Conservation (phyloP, 1,284 basidiomycete genomes). For the Fistulinella cinereoalba region DNA sequence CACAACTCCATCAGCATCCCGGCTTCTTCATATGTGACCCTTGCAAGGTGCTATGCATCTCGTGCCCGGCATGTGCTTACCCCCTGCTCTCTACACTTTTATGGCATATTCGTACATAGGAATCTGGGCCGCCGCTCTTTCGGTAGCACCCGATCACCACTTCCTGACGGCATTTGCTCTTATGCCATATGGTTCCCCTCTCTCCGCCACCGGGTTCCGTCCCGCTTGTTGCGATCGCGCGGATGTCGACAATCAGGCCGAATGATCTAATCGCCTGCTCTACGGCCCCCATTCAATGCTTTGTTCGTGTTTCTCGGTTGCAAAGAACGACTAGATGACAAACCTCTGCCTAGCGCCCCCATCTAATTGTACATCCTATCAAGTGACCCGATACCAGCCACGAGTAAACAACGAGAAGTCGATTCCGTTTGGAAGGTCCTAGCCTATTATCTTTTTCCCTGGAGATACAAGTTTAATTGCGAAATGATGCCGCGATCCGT, state of each 20-base stretch:
- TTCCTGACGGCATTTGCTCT: conserved; percentile 32
- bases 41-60: conserved; percentile 19
- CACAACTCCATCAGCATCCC: conserved; percentile 7
- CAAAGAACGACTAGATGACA: conserved; percentile 6
- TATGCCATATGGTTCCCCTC: conserved; percentile 36
- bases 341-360: conserved; percentile 8
- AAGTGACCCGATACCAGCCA: conserved; percentile 11
- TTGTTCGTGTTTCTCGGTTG: conserved; percentile 16
- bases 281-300: conserved; percentile 20
- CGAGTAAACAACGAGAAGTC: conserved; percentile 16
- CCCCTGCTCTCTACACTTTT: conserved; percentile 9
- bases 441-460: conserved; percentile 23
- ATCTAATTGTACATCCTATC: conserved; percentile 4
- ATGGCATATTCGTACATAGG: conserved; percentile 19
- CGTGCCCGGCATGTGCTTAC: conserved; percentile 16
- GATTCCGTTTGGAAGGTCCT: conserved; percentile 22
- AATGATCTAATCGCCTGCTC: conserved; percentile 28
- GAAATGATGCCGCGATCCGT: conserved; percentile 18
- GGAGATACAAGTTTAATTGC: conserved; percentile 19
- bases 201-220: conserved; percentile 35
- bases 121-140: conserved; percentile 10
- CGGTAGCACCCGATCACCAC: conserved; percentile 28
- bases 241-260: conserved; percentile 20
- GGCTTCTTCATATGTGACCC: conserved; percentile 25
- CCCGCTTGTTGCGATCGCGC: conserved; percentile 29